Percentiles rank a stretch among this genome's conserved stretches.
Evolutionary conservation across 2,329 filamentous ascomycete species (phyloP).

Genomic region (Ophiostoma triangulosporum): DNA sequence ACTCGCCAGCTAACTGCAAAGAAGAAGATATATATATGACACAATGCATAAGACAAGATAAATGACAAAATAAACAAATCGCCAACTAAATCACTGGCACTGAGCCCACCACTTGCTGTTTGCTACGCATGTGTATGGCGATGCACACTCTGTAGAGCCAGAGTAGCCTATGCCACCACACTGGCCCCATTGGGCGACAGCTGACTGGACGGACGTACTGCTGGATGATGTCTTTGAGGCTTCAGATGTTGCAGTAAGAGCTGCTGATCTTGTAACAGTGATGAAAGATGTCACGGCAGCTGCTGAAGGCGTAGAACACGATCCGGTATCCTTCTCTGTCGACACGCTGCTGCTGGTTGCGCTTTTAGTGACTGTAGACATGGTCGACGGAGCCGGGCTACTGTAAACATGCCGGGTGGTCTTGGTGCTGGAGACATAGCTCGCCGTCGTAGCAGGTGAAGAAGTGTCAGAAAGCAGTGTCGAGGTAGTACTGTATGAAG

Average conservation of each 20-base stretch:
- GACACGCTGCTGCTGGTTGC: background rate
- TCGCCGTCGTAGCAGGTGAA: background rate
- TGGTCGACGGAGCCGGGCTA: background rate
- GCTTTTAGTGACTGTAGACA: background rate
- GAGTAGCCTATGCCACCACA: slow-evolving; percentile 24
- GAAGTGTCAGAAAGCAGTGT: background rate
- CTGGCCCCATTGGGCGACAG: slow-evolving; percentile 23
- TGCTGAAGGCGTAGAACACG: background rate
- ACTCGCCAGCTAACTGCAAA: too few relatives aligned
- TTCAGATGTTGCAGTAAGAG: background rate
- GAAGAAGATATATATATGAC: too few relatives aligned
- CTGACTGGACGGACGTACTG: background rate
- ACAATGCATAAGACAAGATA: background rate
- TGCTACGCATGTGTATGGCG: slow-evolving; percentile 20
- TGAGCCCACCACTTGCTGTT: slow-evolving; percentile 21
- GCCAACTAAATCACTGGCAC: slow-evolving; percentile 16
- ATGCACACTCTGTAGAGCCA: slow-evolving; percentile 21
- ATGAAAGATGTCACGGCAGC: background rate
- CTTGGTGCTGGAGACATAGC: background rate
- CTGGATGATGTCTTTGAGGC: background rate
- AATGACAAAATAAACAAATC: background rate
- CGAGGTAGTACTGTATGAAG: background rate
- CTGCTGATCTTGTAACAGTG: background rate
- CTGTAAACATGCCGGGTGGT: background rate
- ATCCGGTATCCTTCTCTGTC: background rate